phyloP scores from a whole-genome alignment of 441 rosid species.

The Arabidopsis lyrata region DNA sequence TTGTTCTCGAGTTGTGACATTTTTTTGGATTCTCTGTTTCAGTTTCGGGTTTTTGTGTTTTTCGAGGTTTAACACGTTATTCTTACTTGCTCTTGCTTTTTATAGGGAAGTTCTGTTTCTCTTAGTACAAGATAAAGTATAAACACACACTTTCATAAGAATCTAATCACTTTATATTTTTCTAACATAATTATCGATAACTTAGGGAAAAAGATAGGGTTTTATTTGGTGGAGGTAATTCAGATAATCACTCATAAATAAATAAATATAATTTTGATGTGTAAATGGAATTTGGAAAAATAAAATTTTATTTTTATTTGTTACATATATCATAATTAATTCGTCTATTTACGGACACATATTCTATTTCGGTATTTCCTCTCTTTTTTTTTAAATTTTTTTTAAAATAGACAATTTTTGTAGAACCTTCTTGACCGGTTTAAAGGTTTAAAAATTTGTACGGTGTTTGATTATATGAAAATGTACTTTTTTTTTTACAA shows the following conservation, averaged over 20 bases:
- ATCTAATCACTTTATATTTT: neutral
- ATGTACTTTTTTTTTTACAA: too few species aligned
- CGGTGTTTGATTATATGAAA: too few species aligned
- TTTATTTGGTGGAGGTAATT: neutral
- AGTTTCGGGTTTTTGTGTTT: neutral
- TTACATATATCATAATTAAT: too few species aligned
- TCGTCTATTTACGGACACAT: too few species aligned
- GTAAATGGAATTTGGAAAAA: neutral
- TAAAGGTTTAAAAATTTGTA: too few species aligned
- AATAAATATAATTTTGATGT: neutral
- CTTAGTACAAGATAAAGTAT: neutral
- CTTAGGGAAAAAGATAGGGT: neutral
- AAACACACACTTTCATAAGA: neutral
- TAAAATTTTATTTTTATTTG: too few species aligned
- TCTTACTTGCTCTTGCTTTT: conserved; percentile 10
- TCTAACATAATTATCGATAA: neutral
- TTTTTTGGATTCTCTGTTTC: conserved; percentile 23
- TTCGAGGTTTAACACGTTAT: neutral
- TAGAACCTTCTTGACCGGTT: too few species aligned
- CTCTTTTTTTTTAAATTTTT: too few species aligned
- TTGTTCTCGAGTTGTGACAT: conserved; percentile 48
- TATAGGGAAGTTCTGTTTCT: neutral
- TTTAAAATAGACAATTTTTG: too few species aligned
- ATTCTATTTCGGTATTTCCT: too few species aligned
- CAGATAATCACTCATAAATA: neutral